Evolutionary conservation across 2,329 filamentous ascomycete species (phyloP).

Genomic region (Fusarium marasasianum): DNA sequence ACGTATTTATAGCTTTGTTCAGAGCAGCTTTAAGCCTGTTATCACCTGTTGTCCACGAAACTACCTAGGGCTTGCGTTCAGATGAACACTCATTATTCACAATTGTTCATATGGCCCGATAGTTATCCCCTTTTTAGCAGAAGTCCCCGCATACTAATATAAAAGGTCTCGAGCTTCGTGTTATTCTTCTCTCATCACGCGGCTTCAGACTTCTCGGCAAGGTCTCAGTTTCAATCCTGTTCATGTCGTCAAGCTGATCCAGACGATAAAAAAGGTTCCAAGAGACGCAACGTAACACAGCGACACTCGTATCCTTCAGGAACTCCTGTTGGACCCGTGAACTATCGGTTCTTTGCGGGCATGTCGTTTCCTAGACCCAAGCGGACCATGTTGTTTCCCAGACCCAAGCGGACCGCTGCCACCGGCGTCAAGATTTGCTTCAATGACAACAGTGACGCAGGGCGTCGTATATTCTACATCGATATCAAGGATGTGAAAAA

Average conservation of each 20-base stretch:
- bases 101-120: not conserved
- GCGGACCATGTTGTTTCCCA: not conserved
- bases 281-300: not conserved
- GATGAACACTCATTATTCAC: not conserved
- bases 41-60: not conserved
- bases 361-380: not conserved
- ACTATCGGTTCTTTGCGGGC: not conserved
- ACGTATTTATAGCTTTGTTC: not conserved
- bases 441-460: not conserved
- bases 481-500: constrained; percentile 7
- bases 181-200: not conserved
- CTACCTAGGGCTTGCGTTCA: not conserved
- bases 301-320: not conserved
- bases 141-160: not conserved
- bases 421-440: constrained; percentile 9
- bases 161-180: not conserved
- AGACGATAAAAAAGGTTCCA: not conserved
- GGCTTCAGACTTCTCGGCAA: not conserved
- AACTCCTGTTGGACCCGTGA: not conserved
- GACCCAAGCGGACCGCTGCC: too few species aligned
- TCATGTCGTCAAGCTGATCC: not conserved
- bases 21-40: not conserved
- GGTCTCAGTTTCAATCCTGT: not conserved
- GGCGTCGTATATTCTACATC: not conserved
- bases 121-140: not conserved